phyloP scores from a whole-genome alignment of 352 stramenopile genomes.

The Pythium plurisporium region DNA sequence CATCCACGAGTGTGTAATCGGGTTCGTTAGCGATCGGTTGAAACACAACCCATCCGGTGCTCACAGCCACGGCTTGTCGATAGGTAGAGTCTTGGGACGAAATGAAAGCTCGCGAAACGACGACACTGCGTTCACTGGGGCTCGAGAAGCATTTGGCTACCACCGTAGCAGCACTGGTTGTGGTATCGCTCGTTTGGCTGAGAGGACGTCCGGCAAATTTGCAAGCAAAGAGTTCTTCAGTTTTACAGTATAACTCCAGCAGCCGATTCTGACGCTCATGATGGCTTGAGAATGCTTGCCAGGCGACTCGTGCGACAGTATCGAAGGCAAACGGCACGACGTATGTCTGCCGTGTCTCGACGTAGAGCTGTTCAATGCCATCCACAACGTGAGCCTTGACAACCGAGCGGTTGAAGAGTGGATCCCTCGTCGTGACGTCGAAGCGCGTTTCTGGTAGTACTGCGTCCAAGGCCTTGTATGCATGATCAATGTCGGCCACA shows the following conservation, averaged over 20 bases:
- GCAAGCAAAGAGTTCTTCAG: constrained; percentile 9
- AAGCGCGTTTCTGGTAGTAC: not conserved
- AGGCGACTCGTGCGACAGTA: not conserved
- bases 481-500: constrained; percentile 4
- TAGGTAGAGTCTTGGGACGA: not conserved
- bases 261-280: constrained; percentile 4
- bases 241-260: constrained; percentile 5
- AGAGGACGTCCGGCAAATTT: not conserved
- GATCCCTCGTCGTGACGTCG: not conserved
- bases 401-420: not conserved
- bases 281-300: constrained; percentile 8
- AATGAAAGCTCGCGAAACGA: constrained; percentile 5
- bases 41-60: constrained; percentile 7
- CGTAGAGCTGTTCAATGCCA: constrained; percentile 15
- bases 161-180: not conserved
- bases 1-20: not conserved
- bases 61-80: not conserved
- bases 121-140: not conserved
- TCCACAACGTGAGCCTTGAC: constrained; percentile 7
- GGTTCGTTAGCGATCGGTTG: not conserved
- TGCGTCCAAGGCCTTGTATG: not conserved
- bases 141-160: not conserved
- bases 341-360: constrained; percentile 7
- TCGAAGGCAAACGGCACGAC: constrained; percentile 3
- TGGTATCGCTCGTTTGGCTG: not conserved